Base-by-base conservation (phyloP, 768 basidiomycete genomes). In the Coprinellus micaceus region DNA sequence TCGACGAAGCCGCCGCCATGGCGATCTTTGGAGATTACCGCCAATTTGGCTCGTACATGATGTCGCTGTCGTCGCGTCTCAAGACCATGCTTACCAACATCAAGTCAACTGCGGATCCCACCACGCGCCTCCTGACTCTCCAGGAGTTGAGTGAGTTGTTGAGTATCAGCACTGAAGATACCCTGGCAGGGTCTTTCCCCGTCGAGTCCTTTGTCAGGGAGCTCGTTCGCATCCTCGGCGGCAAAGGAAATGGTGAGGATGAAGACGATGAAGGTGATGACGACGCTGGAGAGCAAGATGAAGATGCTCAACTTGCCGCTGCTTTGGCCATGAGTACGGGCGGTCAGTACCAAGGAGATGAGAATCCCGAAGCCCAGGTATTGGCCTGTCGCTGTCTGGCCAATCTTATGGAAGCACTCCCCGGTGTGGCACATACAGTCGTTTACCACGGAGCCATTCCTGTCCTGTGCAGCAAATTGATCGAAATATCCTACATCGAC, bases 381-480 rank as follows among this genome's bases (percentile, higher is more conserved):
- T 81, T 98, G 46, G 97, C 97, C 26, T 98, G 95, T 71, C 82
- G 97, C 60, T 99, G 97, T 68, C 78, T 99, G 52, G 96, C 95
- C 47, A 98, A 99, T 69, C 79, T 99, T 54, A 95, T 98, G 93
- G 97, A 98, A 71, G 96, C 94, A n/a, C 79, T 98, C 21, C 97
- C 97, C 17, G 94, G 95, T 24, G 89, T 94, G 40, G 93, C 94
- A n/a, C 94, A 98, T 67, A 94, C 93, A 44, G 88, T 99, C 63
- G 96, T 98, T 37, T 92, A 97, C 69, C 91, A 96, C 65, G 96
- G 96, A n/a, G 97, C 96, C 17, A 95, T 99, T 56, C 94, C 94
- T 17, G 94, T 96, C 29, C 81, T 99, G 46, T 98, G 96, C 82
- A 90, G 90, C 82, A 98, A 99, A 71, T 75, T 99, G 58, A 85